These are phyloP conservation scores for Paxillus involutus DNA, from an alignment of 768 basidiomycete species.

Conservation along the genomic window DNA sequence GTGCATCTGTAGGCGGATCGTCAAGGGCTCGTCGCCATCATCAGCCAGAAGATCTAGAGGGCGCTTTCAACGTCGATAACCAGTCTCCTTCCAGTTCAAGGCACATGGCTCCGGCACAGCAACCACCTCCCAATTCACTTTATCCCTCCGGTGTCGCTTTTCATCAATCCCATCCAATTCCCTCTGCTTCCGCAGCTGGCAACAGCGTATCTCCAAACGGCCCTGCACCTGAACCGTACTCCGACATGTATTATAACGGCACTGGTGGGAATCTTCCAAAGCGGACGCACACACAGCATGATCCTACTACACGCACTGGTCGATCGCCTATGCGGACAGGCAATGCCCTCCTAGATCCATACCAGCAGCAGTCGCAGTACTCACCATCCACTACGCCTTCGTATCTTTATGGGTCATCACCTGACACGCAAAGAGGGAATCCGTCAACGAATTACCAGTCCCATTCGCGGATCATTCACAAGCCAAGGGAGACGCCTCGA, in stretches of 20 bases:
- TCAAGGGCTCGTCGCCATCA: constrained; percentile 63
- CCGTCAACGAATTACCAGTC: constrained; percentile 47
- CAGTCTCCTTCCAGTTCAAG: constrained; percentile 20
- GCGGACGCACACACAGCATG: constrained; percentile 54
- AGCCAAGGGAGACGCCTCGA: constrained; percentile 49
- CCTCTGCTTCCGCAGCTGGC: constrained; percentile 32
- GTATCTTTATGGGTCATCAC: constrained; percentile 41
- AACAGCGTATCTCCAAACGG: constrained; percentile 35
- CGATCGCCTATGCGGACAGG: constrained; percentile 65
- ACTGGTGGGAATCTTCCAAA: constrained; percentile 50
- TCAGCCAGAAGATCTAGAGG: constrained; percentile 67
- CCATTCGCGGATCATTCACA: constrained; percentile 60
- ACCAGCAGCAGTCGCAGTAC: constrained; percentile 64
- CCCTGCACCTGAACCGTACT: constrained; percentile 42
- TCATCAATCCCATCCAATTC: constrained; percentile 47
- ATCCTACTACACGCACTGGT: constrained; percentile 47
- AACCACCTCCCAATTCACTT: constrained; percentile 45
- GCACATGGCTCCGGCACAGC: constrained; percentile 33
- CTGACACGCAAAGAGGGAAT: constrained; percentile 40
- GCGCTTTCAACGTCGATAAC: constrained; percentile 41
- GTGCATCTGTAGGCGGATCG: constrained; percentile 38
- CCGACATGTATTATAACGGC: constrained; percentile 64
- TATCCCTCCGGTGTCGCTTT: constrained; percentile 60
- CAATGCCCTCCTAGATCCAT: constrained; percentile 64
- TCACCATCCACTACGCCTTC: constrained; percentile 52